phyloP scores from a whole-genome alignment of 1,284 basidiomycete genomes.

The Pseudozyma tsukubaensis region DNA sequence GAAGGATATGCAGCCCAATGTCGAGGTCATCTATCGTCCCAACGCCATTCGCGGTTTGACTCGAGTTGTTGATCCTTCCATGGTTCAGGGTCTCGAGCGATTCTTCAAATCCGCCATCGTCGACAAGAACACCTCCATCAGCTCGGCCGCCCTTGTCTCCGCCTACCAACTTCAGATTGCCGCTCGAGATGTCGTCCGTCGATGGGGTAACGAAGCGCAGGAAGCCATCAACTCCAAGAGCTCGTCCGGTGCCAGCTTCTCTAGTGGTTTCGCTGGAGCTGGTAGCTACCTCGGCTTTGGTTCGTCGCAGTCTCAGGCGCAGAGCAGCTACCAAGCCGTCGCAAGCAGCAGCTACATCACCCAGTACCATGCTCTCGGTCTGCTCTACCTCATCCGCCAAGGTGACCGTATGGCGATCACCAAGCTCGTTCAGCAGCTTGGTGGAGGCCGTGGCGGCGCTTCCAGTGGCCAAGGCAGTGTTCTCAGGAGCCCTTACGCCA shows the following conservation, averaged over 20 bases:
- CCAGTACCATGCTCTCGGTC: slow-evolving; percentile 95
- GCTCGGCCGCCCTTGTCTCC: slow-evolving; percentile 94
- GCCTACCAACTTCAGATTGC: slow-evolving; percentile 95
- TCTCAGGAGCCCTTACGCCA: slow-evolving; percentile 95
- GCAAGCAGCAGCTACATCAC: slow-evolving; percentile 78
- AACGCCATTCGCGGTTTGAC: slow-evolving; percentile 97
- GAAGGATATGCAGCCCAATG: slow-evolving; percentile 99
- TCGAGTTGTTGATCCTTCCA: slow-evolving; percentile 95
- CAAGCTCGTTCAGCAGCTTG: slow-evolving; percentile 94
- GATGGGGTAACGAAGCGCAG: slow-evolving; percentile 98
- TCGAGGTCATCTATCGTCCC: slow-evolving; percentile 97
- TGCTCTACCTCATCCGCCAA: slow-evolving; percentile 93
- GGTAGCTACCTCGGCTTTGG: slow-evolving; percentile 68
- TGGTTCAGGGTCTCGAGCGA: slow-evolving; percentile 97
- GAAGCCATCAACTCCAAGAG: slow-evolving; percentile 82
- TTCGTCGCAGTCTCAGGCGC: slow-evolving; percentile 62
- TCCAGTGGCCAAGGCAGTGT: slow-evolving; percentile 78
- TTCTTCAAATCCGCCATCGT: slow-evolving; percentile 99
- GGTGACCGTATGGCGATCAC: slow-evolving; percentile 99
- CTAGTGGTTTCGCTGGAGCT: slow-evolving; percentile 71
- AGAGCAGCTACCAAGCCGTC: slow-evolving; percentile 82
- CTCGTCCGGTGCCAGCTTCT: slow-evolving; percentile 37
- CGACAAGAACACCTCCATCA: slow-evolving; percentile 93
- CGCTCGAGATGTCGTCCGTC: slow-evolving; percentile 83
- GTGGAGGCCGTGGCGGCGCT: slow-evolving; percentile 73